These are phyloP conservation scores for Penicillium palitans DNA, from an alignment of 2,329 filamentous ascomycete species.

Conservation along the genomic window DNA sequence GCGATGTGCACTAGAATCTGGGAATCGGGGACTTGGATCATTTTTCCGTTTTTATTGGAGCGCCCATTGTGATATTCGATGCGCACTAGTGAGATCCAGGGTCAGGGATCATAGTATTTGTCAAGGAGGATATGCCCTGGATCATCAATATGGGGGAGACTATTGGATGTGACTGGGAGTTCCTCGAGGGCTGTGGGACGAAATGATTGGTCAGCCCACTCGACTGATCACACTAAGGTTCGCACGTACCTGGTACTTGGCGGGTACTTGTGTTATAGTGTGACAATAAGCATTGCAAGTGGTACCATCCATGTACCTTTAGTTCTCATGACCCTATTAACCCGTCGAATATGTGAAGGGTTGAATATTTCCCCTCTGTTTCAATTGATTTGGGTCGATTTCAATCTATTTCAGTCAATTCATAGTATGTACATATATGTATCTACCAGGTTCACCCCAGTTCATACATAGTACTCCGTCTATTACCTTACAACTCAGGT, in stretches of 20 bases:
- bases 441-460: too few relatives aligned
- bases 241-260: not conserved
- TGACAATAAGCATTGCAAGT: rapidly evolving
- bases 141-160: not conserved
- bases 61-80: not conserved
- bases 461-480: not conserved
- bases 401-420: too few relatives aligned
- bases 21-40: not conserved
- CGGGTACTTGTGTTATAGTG: not conserved
- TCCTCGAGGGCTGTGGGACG: not conserved
- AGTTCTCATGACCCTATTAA: not conserved
- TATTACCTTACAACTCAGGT: not conserved
- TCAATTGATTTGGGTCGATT: not conserved
- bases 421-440: too few relatives aligned
- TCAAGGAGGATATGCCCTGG: not conserved
- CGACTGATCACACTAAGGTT: slow-evolving; percentile 4
- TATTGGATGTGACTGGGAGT: not conserved
- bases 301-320: not conserved
- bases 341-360: not conserved
- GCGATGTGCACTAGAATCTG: slow-evolving; percentile 46
- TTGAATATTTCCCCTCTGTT: not conserved
- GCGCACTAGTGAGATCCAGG: not conserved
- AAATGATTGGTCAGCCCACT: slow-evolving; percentile 2
- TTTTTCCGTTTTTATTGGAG: not conserved
- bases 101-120: slow-evolving; percentile 1